Conservation (phyloP, 768 basidiomycete genomes). For the Naganishia vishniacii region DNA sequence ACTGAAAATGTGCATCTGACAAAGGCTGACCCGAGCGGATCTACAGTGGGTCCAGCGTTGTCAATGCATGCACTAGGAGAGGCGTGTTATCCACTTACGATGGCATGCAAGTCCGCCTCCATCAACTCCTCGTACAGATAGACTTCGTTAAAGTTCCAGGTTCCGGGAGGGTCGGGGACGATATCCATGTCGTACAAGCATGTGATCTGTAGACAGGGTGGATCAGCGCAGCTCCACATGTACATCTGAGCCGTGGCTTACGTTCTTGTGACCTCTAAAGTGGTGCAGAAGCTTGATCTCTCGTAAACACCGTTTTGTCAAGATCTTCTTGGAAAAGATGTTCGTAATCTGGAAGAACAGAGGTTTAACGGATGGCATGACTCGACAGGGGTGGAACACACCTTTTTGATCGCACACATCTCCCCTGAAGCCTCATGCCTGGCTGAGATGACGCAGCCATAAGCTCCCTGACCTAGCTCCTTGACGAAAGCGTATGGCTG, state of each 20-base stretch:
- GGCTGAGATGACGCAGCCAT: constrained; percentile 84
- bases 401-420: constrained; percentile 44
- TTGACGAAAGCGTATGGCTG: constrained; percentile 66
- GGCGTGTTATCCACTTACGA: constrained; percentile 56
- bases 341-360: constrained; percentile 44
- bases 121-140: constrained; percentile 91
- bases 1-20: constrained; percentile 55
- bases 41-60: constrained; percentile 38
- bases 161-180: constrained; percentile 69
- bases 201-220: constrained; percentile 62
- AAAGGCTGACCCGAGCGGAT: constrained; percentile 53
- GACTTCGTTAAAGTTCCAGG: constrained; percentile 91
- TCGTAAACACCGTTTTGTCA: constrained; percentile 91
- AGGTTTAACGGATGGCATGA: no score
- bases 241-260: constrained; percentile 49
- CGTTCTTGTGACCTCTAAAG: constrained; percentile 98
- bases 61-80: constrained; percentile 4
- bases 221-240: background rate
- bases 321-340: constrained; percentile 56
- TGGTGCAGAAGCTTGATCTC: constrained; percentile 90
- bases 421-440: constrained; percentile 45
- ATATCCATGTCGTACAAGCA: constrained; percentile 98
- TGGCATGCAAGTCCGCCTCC: constrained; percentile 99
- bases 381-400: no score
- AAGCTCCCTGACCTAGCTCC: constrained; percentile 92